A percentile compares a stretch with the other conserved stretches of the same genome.
These are phyloP conservation scores for Globisporangium parvum DNA, from an alignment of 352 stramenopile species.

Conservation along the genomic window DNA sequence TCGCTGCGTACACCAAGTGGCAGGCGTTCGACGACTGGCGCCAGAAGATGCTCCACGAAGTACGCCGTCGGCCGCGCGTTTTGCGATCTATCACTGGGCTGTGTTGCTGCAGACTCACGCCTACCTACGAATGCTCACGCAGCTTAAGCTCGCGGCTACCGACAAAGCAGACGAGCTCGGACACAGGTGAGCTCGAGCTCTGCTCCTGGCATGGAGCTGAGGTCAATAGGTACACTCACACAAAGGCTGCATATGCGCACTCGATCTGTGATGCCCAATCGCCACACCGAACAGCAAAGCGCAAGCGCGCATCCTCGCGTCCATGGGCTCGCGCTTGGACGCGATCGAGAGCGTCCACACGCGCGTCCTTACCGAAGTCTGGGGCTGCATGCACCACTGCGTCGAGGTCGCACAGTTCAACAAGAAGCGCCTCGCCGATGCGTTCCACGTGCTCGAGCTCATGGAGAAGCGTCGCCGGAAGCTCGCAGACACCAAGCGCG, in stretches of 20 bases:
- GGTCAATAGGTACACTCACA: too few relatives aligned
- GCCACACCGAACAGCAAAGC: constrained; percentile 32
- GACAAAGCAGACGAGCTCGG: constrained; percentile 73
- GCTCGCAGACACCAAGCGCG: constrained; percentile 44
- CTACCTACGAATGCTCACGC: background rate
- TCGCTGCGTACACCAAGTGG: constrained; percentile 64
- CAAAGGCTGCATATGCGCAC: too few relatives aligned
- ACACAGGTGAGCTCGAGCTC: constrained; percentile 31
- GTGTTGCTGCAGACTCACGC: background rate
- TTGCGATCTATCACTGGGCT: background rate
- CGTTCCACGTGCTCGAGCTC: constrained; percentile 70
- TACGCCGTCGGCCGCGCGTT: constrained; percentile 8
- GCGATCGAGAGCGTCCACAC: constrained; percentile 51
- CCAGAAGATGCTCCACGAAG: constrained; percentile 79
- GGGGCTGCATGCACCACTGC: constrained; percentile 77
- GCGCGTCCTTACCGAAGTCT: constrained; percentile 70
- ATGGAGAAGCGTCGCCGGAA: constrained; percentile 63
- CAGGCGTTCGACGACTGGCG: constrained; percentile 73
- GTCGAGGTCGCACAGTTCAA: constrained; percentile 78
- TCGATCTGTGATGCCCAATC: constrained; percentile 2
- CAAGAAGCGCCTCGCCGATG: constrained; percentile 52
- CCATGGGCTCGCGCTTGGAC: constrained; percentile 57
- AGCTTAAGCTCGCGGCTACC: constrained; percentile 46
- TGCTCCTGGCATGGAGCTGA: too few relatives aligned
- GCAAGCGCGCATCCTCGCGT: constrained; percentile 57